Evolutionary conservation across 2,329 filamentous ascomycete genomes (phyloP), one percentile per base, ranked within the genome.

Genomic region (Beauveria sp.): DNA sequence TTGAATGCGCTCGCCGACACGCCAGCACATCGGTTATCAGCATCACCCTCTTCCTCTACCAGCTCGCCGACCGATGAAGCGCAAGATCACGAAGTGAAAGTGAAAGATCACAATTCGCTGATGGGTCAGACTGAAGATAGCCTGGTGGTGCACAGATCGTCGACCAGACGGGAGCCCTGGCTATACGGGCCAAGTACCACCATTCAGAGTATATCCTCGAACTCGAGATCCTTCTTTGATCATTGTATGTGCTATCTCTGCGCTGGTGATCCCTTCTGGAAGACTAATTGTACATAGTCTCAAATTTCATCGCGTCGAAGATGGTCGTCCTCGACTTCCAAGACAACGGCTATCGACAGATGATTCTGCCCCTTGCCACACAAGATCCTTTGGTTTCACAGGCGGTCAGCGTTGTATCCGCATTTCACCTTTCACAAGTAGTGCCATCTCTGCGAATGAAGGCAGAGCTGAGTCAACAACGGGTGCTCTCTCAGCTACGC

Each of bases 291-390:
- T 9, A 0, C 10, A 3, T 3, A 75, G 73, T 76, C 50, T 72
- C 74, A 4, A 66, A 72, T 20, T 69, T 61, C 12, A 70, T 77
- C 10, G 74, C 75, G 0, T 70, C 73, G 0, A 69, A 71, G 22
- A 77, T 77, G 75, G 73, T 77, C 1, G 70, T 76, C 0, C 63
- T 75, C 10, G 75, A 76, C 59, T 68, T 64, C 5, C 54, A 66
- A 0, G 66, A 62, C 9, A 77, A 77, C 43, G 75, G 74, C 16
- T 77, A 77, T 47, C 67, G 75, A 26, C 66, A 75, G 6, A 60
- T 76, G 12, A 69, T 77, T 7, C 66, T 77, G 2, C 74, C 75
- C 2, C 70, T 77, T n/a, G 75, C 75, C 0, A 67, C 70, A 10
- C 69, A 76, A 22, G 69, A 76, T 20, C 65, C 70, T 1, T 65